phyloP scores from a whole-genome alignment of 2,329 filamentous ascomycete genomes.

The Plenodomus biglobosus region DNA sequence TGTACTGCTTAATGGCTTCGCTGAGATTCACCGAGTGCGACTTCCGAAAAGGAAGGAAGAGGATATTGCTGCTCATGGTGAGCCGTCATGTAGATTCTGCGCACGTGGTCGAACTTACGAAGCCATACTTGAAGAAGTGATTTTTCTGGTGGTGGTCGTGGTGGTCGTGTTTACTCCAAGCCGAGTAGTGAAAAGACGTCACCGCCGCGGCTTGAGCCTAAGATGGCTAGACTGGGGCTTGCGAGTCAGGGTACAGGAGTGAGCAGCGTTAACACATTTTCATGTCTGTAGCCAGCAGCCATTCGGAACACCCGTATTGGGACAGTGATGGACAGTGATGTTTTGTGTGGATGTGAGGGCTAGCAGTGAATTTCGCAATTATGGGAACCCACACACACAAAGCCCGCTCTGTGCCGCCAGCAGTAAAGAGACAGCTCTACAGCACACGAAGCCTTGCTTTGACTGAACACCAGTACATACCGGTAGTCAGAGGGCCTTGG shows the following conservation, averaged over 20 bases:
- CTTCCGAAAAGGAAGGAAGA: constrained; percentile 84
- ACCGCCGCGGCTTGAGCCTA: constrained; percentile 19
- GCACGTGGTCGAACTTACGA: constrained; percentile 21
- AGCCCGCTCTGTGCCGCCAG: too few species aligned
- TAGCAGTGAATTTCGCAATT: too few species aligned
- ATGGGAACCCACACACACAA: too few species aligned
- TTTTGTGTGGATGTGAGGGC: too few species aligned
- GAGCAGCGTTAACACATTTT: too few species aligned
- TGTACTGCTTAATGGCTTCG: constrained; percentile 86
- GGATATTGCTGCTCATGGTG: constrained; percentile 56
- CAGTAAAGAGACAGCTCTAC: too few species aligned
- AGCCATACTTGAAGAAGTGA: constrained; percentile 22
- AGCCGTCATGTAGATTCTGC: background rate
- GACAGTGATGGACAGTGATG: too few species aligned
- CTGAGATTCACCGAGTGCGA: constrained; percentile 78
- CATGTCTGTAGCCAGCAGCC: too few species aligned
- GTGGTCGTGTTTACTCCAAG: constrained; percentile 10
- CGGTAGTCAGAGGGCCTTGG: too few species aligned
- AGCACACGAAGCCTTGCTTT: too few species aligned
- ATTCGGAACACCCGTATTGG: too few species aligned
- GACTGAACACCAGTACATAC: background rate
- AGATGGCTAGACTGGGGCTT: constrained; percentile 6
- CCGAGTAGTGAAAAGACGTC: constrained; percentile 28
- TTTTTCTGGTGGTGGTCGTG: constrained; percentile 11
- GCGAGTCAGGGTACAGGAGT: constrained; percentile 7